These are phyloP conservation scores for Macaranga tanarius DNA, from an alignment of 441 rosid genomes.

Conservation along the genomic window DNA sequence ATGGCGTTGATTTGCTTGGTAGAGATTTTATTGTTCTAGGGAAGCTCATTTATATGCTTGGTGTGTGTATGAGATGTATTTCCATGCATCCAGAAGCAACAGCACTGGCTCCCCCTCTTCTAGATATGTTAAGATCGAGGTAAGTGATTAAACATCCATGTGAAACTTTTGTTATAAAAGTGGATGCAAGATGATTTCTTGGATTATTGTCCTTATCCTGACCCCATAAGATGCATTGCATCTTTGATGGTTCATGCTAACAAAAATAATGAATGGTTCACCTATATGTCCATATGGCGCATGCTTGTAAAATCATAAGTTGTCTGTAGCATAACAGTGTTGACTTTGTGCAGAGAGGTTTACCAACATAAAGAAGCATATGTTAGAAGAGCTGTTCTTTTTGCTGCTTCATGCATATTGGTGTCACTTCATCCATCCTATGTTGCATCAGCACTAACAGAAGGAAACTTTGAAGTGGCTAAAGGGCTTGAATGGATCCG, in stretches of 20 bases:
- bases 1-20: constrained; percentile 94
- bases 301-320: neutral
- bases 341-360: constrained; percentile 59
- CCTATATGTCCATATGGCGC: neutral
- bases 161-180: neutral
- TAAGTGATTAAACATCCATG: constrained; percentile 23
- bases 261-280: neutral
- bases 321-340: neutral
- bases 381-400: constrained; percentile 89
- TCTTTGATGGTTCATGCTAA: neutral
- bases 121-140: constrained; percentile 90
- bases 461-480: constrained; percentile 69
- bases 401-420: constrained; percentile 79
- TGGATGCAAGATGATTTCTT: constrained; percentile 2
- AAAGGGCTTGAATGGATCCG: constrained; percentile 95
- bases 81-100: constrained; percentile 97
- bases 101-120: constrained; percentile 71
- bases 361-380: constrained; percentile 88
- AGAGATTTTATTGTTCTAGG: constrained; percentile 93
- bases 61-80: constrained; percentile 83
- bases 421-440: constrained; percentile 80
- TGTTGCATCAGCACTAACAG: constrained; percentile 65
- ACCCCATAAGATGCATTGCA: neutral
- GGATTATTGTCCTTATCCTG: constrained; percentile 13
- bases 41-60: constrained; percentile 92